Conservation (phyloP, 306 rosid genomes). For the Begonia peltatifolia region DNA sequence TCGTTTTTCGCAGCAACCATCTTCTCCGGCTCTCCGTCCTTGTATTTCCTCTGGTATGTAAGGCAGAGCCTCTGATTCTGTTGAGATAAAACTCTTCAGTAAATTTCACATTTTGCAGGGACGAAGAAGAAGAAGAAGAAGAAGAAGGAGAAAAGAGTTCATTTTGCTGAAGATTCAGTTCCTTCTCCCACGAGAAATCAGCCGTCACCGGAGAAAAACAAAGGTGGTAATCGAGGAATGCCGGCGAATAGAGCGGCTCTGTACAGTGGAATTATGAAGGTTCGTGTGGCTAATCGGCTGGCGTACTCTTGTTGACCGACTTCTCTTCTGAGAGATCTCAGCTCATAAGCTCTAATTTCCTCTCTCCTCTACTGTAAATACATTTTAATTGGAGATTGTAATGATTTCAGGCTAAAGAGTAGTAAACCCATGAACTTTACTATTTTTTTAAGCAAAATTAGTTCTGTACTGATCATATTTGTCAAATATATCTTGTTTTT, state of each 20-base stretch:
- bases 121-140: conserved; percentile 23
- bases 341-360: too few relatives aligned
- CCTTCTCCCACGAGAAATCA: background rate
- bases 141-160: conserved; percentile 56
- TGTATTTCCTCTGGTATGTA: conserved; percentile 68
- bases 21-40: conserved; percentile 49
- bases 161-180: conserved; percentile 49
- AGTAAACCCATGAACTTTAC: too few relatives aligned
- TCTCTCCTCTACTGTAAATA: too few relatives aligned
- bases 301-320: conserved; percentile 18
- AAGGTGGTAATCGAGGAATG: conserved; percentile 30
- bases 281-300: conserved; percentile 54
- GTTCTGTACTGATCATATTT: too few relatives aligned
- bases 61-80: background rate
- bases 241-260: conserved; percentile 78
- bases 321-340: too few relatives aligned
- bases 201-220: conserved; percentile 2
- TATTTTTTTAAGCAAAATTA: too few relatives aligned
- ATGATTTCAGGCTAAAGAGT: too few relatives aligned
- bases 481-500: too few relatives aligned
- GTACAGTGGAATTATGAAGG: conserved; percentile 77
- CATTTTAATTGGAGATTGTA: too few relatives aligned
- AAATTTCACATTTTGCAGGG: conserved; percentile 8
- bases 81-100: background rate
- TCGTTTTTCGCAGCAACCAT: conserved; percentile 13